Evolutionary conservation across 2,329 filamentous ascomycete species (phyloP).

Genomic region (Alternaria sp.): DNA sequence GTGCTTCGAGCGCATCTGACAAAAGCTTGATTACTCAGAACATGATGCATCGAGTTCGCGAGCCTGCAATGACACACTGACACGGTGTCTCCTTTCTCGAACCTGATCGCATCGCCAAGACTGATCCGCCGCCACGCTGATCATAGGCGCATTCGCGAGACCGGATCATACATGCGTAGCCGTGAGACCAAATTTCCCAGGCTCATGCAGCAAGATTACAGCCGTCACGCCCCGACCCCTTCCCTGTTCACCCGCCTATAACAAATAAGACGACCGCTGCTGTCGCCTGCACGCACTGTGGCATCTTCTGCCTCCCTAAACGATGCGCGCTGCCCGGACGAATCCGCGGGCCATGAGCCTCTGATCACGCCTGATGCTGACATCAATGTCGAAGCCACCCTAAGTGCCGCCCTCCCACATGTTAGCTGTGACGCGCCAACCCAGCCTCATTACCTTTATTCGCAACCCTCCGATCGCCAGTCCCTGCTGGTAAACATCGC

Average conservation of each 20-base stretch:
- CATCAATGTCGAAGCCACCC: constrained; percentile 34
- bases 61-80: not conserved
- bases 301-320: constrained; percentile 38
- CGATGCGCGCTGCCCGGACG: constrained; percentile 45
- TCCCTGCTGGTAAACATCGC: constrained; percentile 34
- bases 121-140: constrained; percentile 20
- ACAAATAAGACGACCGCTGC: constrained; percentile 27
- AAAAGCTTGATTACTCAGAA: not conserved
- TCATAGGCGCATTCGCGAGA: constrained; percentile 26
- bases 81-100: not conserved
- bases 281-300: constrained; percentile 40
- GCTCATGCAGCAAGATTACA: constrained; percentile 11
- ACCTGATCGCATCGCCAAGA: constrained; percentile 34
- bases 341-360: constrained; percentile 34
- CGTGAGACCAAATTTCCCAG: constrained; percentile 28
- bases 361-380: constrained; percentile 23
- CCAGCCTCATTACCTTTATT: constrained; percentile 22
- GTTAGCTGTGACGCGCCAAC: constrained; percentile 22
- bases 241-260: constrained; percentile 11
- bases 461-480: constrained; percentile 13
- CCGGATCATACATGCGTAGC: constrained; percentile 13
- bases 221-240: constrained; percentile 15
- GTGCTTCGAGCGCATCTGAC: not conserved
- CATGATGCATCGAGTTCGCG: not conserved
- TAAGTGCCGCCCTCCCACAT: constrained; percentile 18